phyloP scores from a whole-genome alignment of 306 rosid genomes.

The Datisca glomerata region DNA sequence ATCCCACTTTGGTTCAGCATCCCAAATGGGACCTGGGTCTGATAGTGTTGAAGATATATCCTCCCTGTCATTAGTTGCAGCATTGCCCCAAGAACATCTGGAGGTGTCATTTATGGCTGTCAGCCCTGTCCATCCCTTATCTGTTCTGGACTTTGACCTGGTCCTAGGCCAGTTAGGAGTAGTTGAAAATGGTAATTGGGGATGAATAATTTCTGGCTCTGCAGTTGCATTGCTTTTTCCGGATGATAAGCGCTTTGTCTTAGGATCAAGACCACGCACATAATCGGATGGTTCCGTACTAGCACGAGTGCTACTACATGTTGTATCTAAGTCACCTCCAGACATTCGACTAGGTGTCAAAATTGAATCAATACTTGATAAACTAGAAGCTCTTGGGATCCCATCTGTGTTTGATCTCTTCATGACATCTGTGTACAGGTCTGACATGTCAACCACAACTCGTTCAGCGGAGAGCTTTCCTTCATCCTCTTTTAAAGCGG shows the following conservation, averaged over 20 bases:
- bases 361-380: slow-evolving; percentile 96
- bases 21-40: slow-evolving; percentile 99
- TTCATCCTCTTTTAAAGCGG: slow-evolving; percentile 66
- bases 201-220: slow-evolving; percentile 94
- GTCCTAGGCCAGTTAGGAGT: slow-evolving; percentile 99
- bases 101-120: slow-evolving; percentile 69
- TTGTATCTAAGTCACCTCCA: slow-evolving; percentile 69
- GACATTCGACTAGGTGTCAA: slow-evolving; percentile 95
- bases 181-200: slow-evolving; percentile 74
- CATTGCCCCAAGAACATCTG: slow-evolving; percentile 73
- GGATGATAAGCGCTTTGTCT: slow-evolving; percentile 74
- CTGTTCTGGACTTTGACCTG: slow-evolving; percentile 85
- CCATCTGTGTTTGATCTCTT: slow-evolving; percentile 77
- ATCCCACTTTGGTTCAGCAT: slow-evolving; percentile 97
- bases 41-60: slow-evolving; percentile 94
- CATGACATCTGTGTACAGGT: slow-evolving; percentile 76
- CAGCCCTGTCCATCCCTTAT: slow-evolving; percentile 85
- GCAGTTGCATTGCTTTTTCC: slow-evolving; percentile 75
- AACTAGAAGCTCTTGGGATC: slow-evolving; percentile 94
- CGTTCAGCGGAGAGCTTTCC: slow-evolving; percentile 48
- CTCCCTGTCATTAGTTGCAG: slow-evolving; percentile 69
- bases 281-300: slow-evolving; percentile 89
- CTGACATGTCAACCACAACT: slow-evolving; percentile 78
- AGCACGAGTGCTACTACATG: slow-evolving; percentile 69
- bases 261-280: slow-evolving; percentile 93